These are phyloP conservation scores for Teratosphaeria zuluensis DNA, from an alignment of 2,329 filamentous ascomycete genomes.

Conservation along the genomic window DNA sequence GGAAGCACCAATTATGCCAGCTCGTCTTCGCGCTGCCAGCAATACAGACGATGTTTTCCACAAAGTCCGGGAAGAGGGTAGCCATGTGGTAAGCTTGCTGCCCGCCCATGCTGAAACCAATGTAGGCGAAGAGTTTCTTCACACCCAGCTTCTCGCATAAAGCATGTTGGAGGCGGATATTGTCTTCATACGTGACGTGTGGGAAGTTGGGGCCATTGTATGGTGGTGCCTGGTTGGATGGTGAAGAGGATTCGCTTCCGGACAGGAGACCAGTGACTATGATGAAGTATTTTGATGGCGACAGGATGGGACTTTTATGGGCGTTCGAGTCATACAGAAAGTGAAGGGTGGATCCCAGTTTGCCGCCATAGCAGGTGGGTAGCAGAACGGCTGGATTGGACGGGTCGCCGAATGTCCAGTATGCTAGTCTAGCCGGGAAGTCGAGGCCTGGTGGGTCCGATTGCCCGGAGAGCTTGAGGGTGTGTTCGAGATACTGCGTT, in stretches of 20 bases:
- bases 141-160: slow-evolving; percentile 37
- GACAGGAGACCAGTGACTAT: slow-evolving; percentile 44
- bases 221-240: slow-evolving; percentile 36
- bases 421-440: slow-evolving; percentile 28
- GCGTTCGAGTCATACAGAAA: slow-evolving; percentile 30
- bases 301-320: slow-evolving; percentile 36
- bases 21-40: slow-evolving; percentile 44
- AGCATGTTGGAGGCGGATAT: slow-evolving; percentile 41
- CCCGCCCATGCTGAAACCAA: slow-evolving; percentile 51
- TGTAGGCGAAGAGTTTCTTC: slow-evolving; percentile 35
- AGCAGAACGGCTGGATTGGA: slow-evolving; percentile 37
- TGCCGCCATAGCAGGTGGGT: slow-evolving; percentile 47
- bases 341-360: slow-evolving; percentile 38
- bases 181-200: slow-evolving; percentile 39
- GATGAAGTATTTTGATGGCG: slow-evolving; percentile 35
- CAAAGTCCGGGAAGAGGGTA: slow-evolving; percentile 41
- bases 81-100: slow-evolving; percentile 46
- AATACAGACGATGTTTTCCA: slow-evolving; percentile 38
- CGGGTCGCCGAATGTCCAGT: slow-evolving; percentile 34
- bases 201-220: slow-evolving; percentile 33
- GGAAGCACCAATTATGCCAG: slow-evolving; percentile 45
- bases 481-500: slow-evolving; percentile 18
- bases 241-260: slow-evolving; percentile 46
- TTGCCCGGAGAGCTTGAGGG: slow-evolving; percentile 15
- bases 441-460: slow-evolving; percentile 14